A percentile compares a stretch with the other conserved stretches of the same genome.
phyloP scores from a whole-genome alignment of 305 asterid genomes.

The Stenogyne calaminthoides region DNA sequence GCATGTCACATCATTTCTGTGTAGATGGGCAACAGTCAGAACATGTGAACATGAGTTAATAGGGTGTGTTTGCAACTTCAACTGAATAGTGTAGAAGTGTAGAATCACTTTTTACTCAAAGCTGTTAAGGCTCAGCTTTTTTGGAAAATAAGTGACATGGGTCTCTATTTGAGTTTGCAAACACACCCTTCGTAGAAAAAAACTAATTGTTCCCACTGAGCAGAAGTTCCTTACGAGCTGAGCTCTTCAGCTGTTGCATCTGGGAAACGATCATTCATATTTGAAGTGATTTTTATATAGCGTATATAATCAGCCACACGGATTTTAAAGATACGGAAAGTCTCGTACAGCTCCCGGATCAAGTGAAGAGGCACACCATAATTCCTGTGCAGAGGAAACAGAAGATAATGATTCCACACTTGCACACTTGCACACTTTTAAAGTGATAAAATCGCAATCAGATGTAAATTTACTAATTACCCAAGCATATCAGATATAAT shows the following conservation, averaged over 20 bases:
- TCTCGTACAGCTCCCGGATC: conserved; percentile 91
- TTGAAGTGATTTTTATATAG: conserved; percentile 81
- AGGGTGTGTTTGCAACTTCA: too few relatives aligned
- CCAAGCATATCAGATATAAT: conserved; percentile 17
- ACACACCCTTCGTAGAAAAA: background rate
- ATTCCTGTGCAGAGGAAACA: conserved; percentile 47
- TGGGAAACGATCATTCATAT: conserved; percentile 88
- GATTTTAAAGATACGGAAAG: conserved; percentile 78
- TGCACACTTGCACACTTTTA: background rate
- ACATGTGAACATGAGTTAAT: conserved; percentile 13
- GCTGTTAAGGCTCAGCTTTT: too few relatives aligned
- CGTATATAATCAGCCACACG: conserved; percentile 89
- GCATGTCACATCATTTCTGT: conserved; percentile 91
- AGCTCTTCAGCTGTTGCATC: conserved; percentile 93
- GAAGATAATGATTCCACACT: conserved; percentile 12
- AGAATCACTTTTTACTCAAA: too few relatives aligned
- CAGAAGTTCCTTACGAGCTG: conserved; percentile 49
- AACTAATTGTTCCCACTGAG: conserved; percentile 3
- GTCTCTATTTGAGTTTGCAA: too few relatives aligned
- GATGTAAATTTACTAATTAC: conserved; percentile 8
- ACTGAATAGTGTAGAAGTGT: too few relatives aligned
- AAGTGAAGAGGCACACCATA: conserved; percentile 92
- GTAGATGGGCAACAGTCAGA: conserved; percentile 3
- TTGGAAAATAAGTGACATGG: too few relatives aligned
- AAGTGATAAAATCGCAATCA: background rate